Evolutionary conservation across 2,329 filamentous ascomycete genomes (phyloP), one percentile per base, ranked within the genome.

Genomic region (Phaeosphaeriaceae sp.): DNA sequence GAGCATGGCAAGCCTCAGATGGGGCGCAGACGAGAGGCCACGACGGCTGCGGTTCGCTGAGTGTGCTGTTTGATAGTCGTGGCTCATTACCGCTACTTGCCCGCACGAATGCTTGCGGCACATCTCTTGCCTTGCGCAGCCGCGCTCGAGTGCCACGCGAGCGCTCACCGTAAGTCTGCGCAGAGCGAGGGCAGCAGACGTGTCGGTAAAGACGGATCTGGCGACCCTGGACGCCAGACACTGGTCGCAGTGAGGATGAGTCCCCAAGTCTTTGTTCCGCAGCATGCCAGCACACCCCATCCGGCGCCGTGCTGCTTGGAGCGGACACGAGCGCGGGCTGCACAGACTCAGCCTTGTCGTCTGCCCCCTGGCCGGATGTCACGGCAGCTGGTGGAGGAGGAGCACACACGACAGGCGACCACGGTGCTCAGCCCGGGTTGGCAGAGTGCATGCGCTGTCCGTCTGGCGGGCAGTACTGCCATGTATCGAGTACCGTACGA

Each of bases 161-260:
- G 9, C 36, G 42, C 58, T 57, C 58, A 62, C 61, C 56, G 61
- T 57, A 47, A 56, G 50, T 57, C 10, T 40, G 22, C 40, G 48
- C 31, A 55, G 44, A 36, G 40, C 47, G 45, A 56, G 60, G 49
- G 56, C 53, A 19, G 49, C 58, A 56, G 48, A 53, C 53, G 51
- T 48, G 51, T 48, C 60, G 63, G 63, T 25, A 61, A 62, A 44
- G 57, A 57, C 60, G 60, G 58, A 51, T 53, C 54, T 53, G 56
- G 55, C 62, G 60, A 54, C 20, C 31, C 21, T 19, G 33, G 27
- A 22, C 25, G 56, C 44, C 41, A 53, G 52, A 54, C 42, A 13
- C 51, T 53, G 51, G 54, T 54, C 55, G 51, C 56, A 63, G 60
- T 61, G 63, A 66, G 56, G 54, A 58, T 58, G 51, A 55, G 51